Evolutionary conservation across 805 yeast species (phyloP), one percentile per base, ranked within the genome.

Genomic region (Yarrowia sp.): DNA sequence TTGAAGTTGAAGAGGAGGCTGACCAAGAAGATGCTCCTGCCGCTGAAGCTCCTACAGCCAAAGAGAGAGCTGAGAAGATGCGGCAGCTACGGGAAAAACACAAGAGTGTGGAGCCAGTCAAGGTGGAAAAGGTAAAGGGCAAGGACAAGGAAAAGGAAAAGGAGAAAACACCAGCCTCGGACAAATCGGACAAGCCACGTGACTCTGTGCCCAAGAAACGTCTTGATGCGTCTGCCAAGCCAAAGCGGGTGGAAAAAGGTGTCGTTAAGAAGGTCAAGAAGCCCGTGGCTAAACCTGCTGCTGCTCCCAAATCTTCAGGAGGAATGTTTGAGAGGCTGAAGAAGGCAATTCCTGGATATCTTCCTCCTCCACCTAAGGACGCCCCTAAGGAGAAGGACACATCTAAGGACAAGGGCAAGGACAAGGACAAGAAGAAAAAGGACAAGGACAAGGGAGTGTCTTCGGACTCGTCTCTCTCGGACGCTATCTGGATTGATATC

Each of bases 401-500:
- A 5, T 22, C 28, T 22, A 68, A 69, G 68, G 69, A 73, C 44
- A 70, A 70, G 42, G 76, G 76, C 70, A 77, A 78, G 67, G 76
- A 76, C 43, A 71, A 76, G 62, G 79, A 75, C 66, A 78, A 80
- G 67, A 77, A 68, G 66, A 71, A 22, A 22, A 22, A 68, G 69
- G 74, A 68, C 66, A 71, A 68, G 69, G 74, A 69, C 66, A 75
- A 68, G 67, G 42, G 42, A 6, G 14, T 35, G 15, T 50, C 57
- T 13, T 50, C 57, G 2, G 41, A 35, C 18, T 50, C 57, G 5
- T 50, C 57, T 8, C 28, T 50, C 22, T 50, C 57, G 1, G 57
- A 50, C 32, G 57, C 57, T n/a, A 17, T 50, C 9, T 50, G 57
- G 57, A 50, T 50, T 32, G 57, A 50, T 9, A 36, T 50, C 17